Conservation (phyloP, 495 filamentous ascomycete species). For the Aspergillus cavernicola region DNA sequence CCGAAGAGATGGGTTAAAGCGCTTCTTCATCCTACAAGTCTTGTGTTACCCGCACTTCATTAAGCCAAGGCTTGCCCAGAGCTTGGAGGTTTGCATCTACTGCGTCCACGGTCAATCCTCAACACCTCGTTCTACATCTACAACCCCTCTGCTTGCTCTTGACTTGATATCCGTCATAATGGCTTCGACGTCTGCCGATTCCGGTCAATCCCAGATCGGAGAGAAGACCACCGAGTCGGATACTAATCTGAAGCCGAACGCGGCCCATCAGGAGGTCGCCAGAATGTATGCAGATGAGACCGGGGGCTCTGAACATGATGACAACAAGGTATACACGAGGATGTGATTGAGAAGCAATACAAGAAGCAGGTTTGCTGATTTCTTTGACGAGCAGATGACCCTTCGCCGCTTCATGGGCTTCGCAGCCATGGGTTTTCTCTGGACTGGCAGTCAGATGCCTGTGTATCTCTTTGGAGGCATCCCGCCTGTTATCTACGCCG, state of each 20-base stretch:
- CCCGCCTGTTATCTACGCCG: conserved; percentile 60
- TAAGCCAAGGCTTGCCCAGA: neutral
- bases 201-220: conserved; percentile 18
- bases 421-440: conserved; percentile 61
- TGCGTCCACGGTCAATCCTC: neutral
- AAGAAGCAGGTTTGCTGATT: neutral
- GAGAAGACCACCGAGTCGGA: conserved; percentile 25
- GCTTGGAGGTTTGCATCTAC: too few species aligned
- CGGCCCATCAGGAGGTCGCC: conserved; percentile 27
- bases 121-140: neutral
- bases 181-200: conserved; percentile 10
- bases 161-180: conserved; percentile 3
- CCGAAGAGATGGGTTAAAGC: neutral
- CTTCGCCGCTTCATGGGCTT: conserved; percentile 56
- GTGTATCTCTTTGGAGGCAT: conserved; percentile 60
- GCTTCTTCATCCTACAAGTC: neutral
- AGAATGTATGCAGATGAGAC: conserved; percentile 17
- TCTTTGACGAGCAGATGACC: conserved; percentile 48
- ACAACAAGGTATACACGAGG: conserved; percentile 7
- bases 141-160: neutral
- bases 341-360: neutral
- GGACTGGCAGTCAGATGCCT: conserved; percentile 63
- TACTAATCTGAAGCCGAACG: conserved; percentile 16
- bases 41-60: neutral
- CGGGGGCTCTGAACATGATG: conserved; percentile 21